Base-by-base conservation (phyloP, 2,329 filamentous ascomycete genomes). In the Aspergillus vadensis region DNA sequence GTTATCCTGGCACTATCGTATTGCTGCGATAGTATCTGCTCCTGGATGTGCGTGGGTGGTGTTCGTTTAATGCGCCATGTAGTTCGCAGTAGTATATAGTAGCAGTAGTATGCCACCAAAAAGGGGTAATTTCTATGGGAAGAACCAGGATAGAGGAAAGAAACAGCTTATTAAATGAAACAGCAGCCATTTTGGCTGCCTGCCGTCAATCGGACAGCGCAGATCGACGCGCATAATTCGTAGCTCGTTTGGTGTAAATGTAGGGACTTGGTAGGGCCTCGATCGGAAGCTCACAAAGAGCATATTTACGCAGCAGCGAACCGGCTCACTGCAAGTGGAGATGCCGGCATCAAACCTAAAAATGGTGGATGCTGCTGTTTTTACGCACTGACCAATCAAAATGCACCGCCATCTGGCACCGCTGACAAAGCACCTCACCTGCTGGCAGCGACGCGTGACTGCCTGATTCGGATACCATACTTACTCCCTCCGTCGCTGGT, bases 281-380 rank as follows among this genome's bases (percentile, higher is more conserved):
- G 41, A 44, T 44, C 41, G 41, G 41, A 36, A 14, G 5, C 32
- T 36, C 32, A 36, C 12, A 36, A 44, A 14, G 41, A 44, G 41
- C 19, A 44, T 44, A 44, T 44, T 44, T 44, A 44, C 41, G 41
- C 41, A 19, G 41, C 41, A 44, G 41, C 41, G 19, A 44, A 44
- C 41, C 41, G 41, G 41, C 41, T 23, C 4, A 9, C 19, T 5
- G n/a, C 41, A 21, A 21, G 41, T 44, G 41, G 41, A 44, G 10
- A 36, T 14, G 39, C 15, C 39, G n/a, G 39, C 15, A 5, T 36
- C 32, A 12, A 36, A 6, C 12, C 12, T 1, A 14, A 15, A 36
- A 15, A 14, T 36, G 30, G 30, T 36, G 10, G 30, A 36, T 36
- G 32, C 32, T 32, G 47, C 47, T 36, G 15, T 30, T 30, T 50